phyloP scores from a whole-genome alignment of 176 grass and related monocot species.

The Phyllostachys edulis region DNA sequence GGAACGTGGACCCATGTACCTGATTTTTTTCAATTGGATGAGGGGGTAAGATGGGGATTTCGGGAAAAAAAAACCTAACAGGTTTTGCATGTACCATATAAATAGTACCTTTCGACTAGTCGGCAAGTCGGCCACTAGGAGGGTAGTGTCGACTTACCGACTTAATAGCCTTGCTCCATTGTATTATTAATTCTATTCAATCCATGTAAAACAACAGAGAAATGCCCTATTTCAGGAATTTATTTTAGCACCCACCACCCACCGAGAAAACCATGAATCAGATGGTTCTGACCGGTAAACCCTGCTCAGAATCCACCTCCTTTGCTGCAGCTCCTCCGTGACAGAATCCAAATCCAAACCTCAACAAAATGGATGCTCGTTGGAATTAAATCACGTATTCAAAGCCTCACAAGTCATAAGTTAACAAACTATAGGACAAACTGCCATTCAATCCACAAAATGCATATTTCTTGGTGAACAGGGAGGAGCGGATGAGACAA shows the following conservation, averaged over 20 bases:
- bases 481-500: neutral
- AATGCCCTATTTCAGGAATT: constrained; percentile 15
- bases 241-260: neutral
- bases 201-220: constrained; percentile 18
- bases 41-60: no score
- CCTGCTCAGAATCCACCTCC: constrained; percentile 4
- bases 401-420: neutral
- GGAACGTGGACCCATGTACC: no score
- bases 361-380: neutral
- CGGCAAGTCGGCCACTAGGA: no score
- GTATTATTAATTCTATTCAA: constrained; percentile 13
- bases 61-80: no score
- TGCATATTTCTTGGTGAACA: neutral
- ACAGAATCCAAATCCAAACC: constrained; percentile 13
- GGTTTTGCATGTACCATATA: no score
- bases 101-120: no score
- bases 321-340: neutral
- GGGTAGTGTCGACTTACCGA: no score
- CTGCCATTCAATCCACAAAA: neutral
- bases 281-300: neutral
- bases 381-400: neutral
- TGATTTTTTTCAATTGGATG: no score
- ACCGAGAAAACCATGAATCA: constrained; percentile 17
- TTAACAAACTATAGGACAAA: neutral
- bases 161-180: neutral